Conservation (phyloP, 2,329 filamentous ascomycete species). For the Alternaria dauci region DNA sequence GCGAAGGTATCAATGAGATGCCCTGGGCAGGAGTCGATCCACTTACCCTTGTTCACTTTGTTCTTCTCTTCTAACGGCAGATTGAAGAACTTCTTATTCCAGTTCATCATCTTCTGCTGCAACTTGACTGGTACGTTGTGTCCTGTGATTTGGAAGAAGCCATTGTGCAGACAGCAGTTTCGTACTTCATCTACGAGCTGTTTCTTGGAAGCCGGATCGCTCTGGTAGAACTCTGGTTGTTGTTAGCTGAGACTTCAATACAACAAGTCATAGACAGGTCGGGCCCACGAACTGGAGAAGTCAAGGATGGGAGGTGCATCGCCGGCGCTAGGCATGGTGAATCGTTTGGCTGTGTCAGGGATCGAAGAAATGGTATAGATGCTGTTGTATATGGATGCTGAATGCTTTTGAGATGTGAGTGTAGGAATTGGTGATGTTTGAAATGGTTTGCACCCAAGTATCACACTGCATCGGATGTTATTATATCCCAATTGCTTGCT, state of each 20-base stretch:
- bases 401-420: neutral
- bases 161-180: constrained; percentile 47
- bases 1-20: neutral
- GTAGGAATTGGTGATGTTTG: neutral
- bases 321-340: constrained; percentile 32
- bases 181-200: constrained; percentile 41
- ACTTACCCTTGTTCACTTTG: constrained; percentile 47
- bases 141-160: constrained; percentile 58
- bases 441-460: neutral
- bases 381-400: neutral
- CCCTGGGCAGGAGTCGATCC: accelerated
- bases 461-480: neutral
- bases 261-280: neutral
- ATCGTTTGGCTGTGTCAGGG: neutral
- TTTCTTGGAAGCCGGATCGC: constrained; percentile 32
- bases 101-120: constrained; percentile 51
- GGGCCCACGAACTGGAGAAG: constrained; percentile 33
- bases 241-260: neutral
- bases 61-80: constrained; percentile 55
- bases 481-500: neutral
- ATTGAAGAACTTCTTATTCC: constrained; percentile 54
- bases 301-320: constrained; percentile 39
- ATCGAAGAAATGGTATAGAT: neutral
- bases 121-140: constrained; percentile 52
- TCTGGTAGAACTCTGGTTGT: constrained; percentile 37